A percentile compares a stretch with the other conserved stretches of the same genome.
phyloP scores from a whole-genome alignment of 805 yeast genomes.

The Metschnikowia koreensis region DNA sequence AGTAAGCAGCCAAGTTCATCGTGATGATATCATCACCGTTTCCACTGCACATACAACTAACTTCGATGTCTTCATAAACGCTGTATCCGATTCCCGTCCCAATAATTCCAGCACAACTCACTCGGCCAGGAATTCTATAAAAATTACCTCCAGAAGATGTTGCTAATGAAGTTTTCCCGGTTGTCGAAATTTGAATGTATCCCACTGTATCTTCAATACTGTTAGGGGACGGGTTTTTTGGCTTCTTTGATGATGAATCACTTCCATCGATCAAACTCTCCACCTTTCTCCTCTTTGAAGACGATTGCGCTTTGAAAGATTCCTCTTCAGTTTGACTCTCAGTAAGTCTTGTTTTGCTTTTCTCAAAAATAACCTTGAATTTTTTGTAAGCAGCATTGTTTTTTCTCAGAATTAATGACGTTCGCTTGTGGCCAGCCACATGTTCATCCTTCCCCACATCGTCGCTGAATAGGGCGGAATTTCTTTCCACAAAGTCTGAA shows the following conservation, averaged over 20 bases:
- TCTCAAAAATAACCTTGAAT: not conserved
- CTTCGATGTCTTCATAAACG: constrained; percentile 18
- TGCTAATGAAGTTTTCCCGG: constrained; percentile 19
- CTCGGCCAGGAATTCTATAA: constrained; percentile 47
- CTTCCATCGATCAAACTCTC: no score
- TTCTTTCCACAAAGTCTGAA: not conserved
- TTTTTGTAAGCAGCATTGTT: not conserved
- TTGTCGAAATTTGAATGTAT: constrained; percentile 22
- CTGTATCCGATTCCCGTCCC: constrained; percentile 44
- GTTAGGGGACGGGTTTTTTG: not conserved
- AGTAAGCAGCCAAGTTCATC: constrained; percentile 36
- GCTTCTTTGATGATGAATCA: no score
- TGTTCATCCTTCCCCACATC: not conserved
- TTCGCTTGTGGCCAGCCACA: not conserved
- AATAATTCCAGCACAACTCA: constrained; percentile 53
- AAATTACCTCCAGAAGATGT: constrained; percentile 56
- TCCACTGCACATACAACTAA: constrained; percentile 48
- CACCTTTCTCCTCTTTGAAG: not conserved
- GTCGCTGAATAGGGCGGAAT: not conserved
- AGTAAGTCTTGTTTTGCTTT: not conserved
- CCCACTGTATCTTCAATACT: constrained; percentile 48
- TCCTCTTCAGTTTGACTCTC: not conserved
- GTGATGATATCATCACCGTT: constrained; percentile 55
- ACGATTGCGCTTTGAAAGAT: not conserved
- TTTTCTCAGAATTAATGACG: not conserved